A percentile compares a stretch with the other conserved stretches of the same genome.
These are phyloP conservation scores for Cyberlindnera bimundalis DNA, from an alignment of 805 yeast species.

Conservation along the genomic window DNA sequence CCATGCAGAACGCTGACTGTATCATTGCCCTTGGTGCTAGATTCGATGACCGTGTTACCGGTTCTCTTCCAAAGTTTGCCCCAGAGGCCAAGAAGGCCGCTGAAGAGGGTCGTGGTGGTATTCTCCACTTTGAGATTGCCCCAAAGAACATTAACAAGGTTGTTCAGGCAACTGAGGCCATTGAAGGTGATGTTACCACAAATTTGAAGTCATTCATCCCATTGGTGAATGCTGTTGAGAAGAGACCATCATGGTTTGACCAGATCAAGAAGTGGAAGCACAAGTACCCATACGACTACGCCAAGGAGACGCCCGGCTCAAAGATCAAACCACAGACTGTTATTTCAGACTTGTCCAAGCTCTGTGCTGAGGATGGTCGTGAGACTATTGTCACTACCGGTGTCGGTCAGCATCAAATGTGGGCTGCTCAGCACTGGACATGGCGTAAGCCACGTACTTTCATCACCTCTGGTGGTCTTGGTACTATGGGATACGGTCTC, in stretches of 20 bases:
- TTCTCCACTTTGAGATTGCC: constrained; percentile 90
- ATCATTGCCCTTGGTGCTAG: constrained; percentile 95
- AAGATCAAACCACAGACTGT: constrained; percentile 92
- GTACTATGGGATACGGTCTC: constrained; percentile 97
- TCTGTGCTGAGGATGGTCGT: constrained; percentile 58
- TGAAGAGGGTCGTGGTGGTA: constrained; percentile 86
- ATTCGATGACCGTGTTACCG: constrained; percentile 97
- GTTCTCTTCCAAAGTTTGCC: constrained; percentile 81
- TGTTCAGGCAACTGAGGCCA: constrained; percentile 91
- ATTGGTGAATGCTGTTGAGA: constrained; percentile 55
- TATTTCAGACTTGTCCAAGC: constrained; percentile 69
- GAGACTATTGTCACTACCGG: constrained; percentile 93
- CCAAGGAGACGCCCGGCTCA: constrained; percentile 74
- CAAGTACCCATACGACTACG: constrained; percentile 82
- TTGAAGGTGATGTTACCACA: constrained; percentile 91
- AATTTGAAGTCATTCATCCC: constrained; percentile 76
- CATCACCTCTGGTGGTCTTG: constrained; percentile 98
- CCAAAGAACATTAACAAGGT: constrained; percentile 98
- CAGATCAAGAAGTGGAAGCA: constrained; percentile 78
- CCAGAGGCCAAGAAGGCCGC: constrained; percentile 93
- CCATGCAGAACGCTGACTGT: constrained; percentile 90
- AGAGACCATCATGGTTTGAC: constrained; percentile 77
- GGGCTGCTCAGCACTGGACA: constrained; percentile 98
- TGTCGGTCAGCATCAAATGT: constrained; percentile 99
- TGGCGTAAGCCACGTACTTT: constrained; percentile 92